A percentile compares a stretch with the other conserved stretches of the same genome.
phyloP scores from a whole-genome alignment of 2,329 filamentous ascomycete species.

The Alternaria arbusti region DNA sequence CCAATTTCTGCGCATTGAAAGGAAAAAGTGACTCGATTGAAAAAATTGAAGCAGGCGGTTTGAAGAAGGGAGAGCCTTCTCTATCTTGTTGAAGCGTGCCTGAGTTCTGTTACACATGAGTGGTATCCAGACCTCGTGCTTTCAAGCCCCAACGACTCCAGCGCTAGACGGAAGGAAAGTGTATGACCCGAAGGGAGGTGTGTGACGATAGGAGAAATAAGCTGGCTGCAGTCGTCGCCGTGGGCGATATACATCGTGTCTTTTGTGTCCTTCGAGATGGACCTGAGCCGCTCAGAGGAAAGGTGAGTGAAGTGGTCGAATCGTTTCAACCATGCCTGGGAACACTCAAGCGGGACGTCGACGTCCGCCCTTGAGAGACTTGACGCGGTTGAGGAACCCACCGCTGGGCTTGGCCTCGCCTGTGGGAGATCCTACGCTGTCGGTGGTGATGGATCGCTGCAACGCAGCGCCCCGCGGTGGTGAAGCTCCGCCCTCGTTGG shows the following conservation, averaged over 20 bases:
- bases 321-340: background rate
- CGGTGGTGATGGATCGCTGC: conserved; percentile 42
- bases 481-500: conserved; percentile 50
- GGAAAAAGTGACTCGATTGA: conserved; percentile 1
- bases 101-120: conserved; percentile 25
- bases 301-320: background rate
- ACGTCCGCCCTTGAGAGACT: conserved; percentile 48
- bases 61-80: background rate
- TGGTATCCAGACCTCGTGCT: conserved; percentile 33
- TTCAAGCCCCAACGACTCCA: conserved; percentile 19
- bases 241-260: background rate
- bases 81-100: conserved; percentile 8
- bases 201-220: conserved; percentile 27
- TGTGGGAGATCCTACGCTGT: conserved; percentile 34
- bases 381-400: conserved; percentile 47
- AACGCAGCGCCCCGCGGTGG: conserved; percentile 38
- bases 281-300: background rate
- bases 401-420: conserved; percentile 33
- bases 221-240: background rate
- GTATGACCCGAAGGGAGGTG: conserved; percentile 12
- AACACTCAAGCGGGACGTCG: conserved; percentile 37
- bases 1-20: conserved; percentile 5
- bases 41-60: background rate
- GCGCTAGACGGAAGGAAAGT: conserved; percentile 23
- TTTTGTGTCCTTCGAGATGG: background rate